A percentile compares a stretch with the other conserved stretches of the same genome.
phyloP scores from a whole-genome alignment of 805 yeast genomes.

The Kockiozyma suomiensis region DNA sequence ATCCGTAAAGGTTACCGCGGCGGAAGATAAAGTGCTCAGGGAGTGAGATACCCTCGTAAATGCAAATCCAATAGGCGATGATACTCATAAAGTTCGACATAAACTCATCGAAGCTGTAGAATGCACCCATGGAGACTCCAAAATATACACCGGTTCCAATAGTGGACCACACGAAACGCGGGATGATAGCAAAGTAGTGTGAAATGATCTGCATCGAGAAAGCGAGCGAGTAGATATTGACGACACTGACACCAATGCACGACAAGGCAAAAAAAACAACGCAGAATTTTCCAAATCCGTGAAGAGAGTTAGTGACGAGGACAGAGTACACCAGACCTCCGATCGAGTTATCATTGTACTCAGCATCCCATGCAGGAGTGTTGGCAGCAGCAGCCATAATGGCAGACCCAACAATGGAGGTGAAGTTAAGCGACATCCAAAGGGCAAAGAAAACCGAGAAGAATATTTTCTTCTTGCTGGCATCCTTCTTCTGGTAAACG shows the following conservation, averaged over 20 bases:
- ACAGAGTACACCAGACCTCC: conserved; percentile 86
- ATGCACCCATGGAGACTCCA: conserved; percentile 64
- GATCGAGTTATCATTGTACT: conserved; percentile 57
- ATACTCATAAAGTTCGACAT: conserved; percentile 88
- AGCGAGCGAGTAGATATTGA: conserved; percentile 90
- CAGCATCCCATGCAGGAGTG: conserved; percentile 49
- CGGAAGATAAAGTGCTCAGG: conserved; percentile 84
- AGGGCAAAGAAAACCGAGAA: conserved; percentile 65
- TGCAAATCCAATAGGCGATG: conserved; percentile 88
- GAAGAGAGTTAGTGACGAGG: conserved; percentile 75
- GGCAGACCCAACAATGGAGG: conserved; percentile 85
- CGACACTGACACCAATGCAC: conserved; percentile 87
- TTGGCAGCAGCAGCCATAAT: conserved; percentile 67
- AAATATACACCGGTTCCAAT: conserved; percentile 73
- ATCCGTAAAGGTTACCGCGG: conserved; percentile 42
- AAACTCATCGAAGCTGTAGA: conserved; percentile 68
- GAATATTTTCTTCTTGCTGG: conserved; percentile 63
- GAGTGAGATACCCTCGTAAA: conserved; percentile 73
- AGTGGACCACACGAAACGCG: conserved; percentile 82
- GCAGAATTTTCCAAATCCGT: conserved; percentile 88
- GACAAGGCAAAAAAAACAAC: conserved; percentile 82
- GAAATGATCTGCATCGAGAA: conserved; percentile 84
- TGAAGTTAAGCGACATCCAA: conserved; percentile 66
- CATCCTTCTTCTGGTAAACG: conserved; percentile 74
- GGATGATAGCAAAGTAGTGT: conserved; percentile 71